These are phyloP conservation scores for Cercophora scortea DNA, from an alignment of 495 filamentous ascomycete genomes.

Conservation along the genomic window DNA sequence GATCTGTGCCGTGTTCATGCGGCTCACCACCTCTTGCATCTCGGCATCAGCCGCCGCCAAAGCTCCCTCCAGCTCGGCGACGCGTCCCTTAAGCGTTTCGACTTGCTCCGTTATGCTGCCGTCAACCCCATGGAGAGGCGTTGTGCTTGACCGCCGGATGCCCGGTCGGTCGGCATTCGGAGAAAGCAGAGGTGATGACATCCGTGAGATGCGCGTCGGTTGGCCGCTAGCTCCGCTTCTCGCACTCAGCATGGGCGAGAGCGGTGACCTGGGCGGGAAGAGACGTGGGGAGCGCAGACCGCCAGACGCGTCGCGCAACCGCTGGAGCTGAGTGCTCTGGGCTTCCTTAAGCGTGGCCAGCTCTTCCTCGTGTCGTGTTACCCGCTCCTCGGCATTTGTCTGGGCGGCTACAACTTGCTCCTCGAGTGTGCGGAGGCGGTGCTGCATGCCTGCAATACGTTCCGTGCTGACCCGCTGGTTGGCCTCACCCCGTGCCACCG, in stretches of 20 bases:
- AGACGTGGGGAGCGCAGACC: slow-evolving; percentile 29
- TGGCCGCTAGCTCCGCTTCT: slow-evolving; percentile 16
- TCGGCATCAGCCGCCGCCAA: slow-evolving; percentile 76
- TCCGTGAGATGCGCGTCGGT: slow-evolving; percentile 41
- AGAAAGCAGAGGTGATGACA: slow-evolving; percentile 22
- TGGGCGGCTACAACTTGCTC: slow-evolving; percentile 79
- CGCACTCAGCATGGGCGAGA: slow-evolving; percentile 54
- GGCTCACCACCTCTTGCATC: slow-evolving; percentile 88
- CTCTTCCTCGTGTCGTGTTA: slow-evolving; percentile 81
- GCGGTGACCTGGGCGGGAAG: slow-evolving; percentile 48
- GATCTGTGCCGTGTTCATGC: slow-evolving; percentile 91
- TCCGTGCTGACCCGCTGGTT: slow-evolving; percentile 71
- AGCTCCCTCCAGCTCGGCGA: slow-evolving; percentile 68
- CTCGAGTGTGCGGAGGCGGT: slow-evolving; percentile 68
- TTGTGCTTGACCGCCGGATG: slow-evolving; percentile 28
- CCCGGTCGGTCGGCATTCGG: slow-evolving; percentile 7
- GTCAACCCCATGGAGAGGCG: slow-evolving; percentile 23
- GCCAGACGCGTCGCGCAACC: slow-evolving; percentile 49
- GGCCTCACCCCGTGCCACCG: slow-evolving; percentile 76
- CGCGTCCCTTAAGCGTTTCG: slow-evolving; percentile 58
- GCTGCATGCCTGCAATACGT: slow-evolving; percentile 77
- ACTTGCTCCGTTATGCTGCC: slow-evolving; percentile 58
- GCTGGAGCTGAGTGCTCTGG: slow-evolving; percentile 68
- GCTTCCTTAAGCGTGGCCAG: slow-evolving; percentile 64
- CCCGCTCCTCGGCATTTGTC: slow-evolving; percentile 75